Evolutionary conservation across 176 grass and related monocot species (phyloP).

Genomic region (Oryza glaberrima): DNA sequence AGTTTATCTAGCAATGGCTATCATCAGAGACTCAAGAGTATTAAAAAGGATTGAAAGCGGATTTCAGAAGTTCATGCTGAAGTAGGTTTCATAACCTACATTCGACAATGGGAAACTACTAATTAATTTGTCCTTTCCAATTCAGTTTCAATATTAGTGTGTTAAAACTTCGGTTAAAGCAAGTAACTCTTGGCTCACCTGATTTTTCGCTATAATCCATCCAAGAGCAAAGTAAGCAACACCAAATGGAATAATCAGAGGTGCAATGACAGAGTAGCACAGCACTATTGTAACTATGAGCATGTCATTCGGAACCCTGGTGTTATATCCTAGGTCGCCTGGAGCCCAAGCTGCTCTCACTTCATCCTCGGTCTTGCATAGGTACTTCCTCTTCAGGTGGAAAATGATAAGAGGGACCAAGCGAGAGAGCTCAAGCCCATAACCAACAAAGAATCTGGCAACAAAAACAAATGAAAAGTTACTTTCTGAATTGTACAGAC

Average conservation of each 20-base stretch:
- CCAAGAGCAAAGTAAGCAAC: slow-evolving; percentile 84
- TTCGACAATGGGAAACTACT: background rate
- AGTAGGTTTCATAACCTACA: too few relatives aligned
- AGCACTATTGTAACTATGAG: slow-evolving; percentile 80
- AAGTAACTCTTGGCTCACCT: slow-evolving; percentile 50
- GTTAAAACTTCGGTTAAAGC: slow-evolving; percentile 1
- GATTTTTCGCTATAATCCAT: slow-evolving; percentile 84
- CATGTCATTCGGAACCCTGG: slow-evolving; percentile 87
- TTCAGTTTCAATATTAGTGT: background rate
- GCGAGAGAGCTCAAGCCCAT: slow-evolving; percentile 90
- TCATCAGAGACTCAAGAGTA: background rate
- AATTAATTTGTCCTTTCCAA: background rate
- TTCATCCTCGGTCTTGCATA: slow-evolving; percentile 95
- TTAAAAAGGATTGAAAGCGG: background rate
- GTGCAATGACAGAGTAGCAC: slow-evolving; percentile 91
- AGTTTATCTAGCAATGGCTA: background rate
- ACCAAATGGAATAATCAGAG: slow-evolving; percentile 88
- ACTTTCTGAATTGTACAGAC: slow-evolving; percentile 15
- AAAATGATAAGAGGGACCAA: slow-evolving; percentile 93
- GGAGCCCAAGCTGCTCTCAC: slow-evolving; percentile 83
- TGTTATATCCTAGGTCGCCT: slow-evolving; percentile 65
- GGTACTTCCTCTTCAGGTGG: slow-evolving; percentile 87
- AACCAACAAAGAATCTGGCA: slow-evolving; percentile 93
- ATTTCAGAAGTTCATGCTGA: background rate
- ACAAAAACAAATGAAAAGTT: slow-evolving; percentile 35